A percentile compares a stretch with the other conserved stretches of the same genome.
phyloP scores from a whole-genome alignment of 257 asterid genomes.

The Solanum corneliomulleri region DNA sequence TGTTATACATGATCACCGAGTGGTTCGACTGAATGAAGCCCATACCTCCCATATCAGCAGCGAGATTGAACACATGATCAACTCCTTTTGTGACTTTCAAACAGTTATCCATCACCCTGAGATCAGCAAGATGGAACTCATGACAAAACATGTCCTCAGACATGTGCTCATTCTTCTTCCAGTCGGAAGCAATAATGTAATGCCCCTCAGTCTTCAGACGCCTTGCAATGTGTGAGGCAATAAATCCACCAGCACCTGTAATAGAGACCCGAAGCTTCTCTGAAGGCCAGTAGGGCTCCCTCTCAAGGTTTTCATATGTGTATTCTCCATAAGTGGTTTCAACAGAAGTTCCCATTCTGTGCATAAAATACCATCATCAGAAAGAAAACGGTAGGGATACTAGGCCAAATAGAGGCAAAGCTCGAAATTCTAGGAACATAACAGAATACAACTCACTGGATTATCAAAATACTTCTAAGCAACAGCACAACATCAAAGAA shows the following conservation, averaged over 20 bases:
- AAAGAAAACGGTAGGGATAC: not conserved
- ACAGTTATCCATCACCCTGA: conserved; percentile 93
- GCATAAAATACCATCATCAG: not conserved
- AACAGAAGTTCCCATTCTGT: conserved; percentile 65
- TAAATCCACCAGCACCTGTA: conserved; percentile 87
- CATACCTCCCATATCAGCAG: conserved; percentile 98
- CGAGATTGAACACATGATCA: conserved; percentile 82
- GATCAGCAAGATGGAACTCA: conserved; percentile 86
- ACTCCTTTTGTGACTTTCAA: conserved; percentile 65
- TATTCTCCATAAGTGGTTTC: conserved; percentile 49
- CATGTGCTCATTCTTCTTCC: conserved; percentile 97
- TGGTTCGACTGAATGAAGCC: conserved; percentile 95
- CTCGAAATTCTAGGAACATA: not conserved
- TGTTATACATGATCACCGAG: conserved; percentile 88
- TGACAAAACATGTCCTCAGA: conserved; percentile 87
- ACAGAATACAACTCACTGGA: not conserved
- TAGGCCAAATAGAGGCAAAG: not conserved
- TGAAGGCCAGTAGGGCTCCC: conserved; percentile 82
- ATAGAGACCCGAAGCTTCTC: conserved; percentile 72
- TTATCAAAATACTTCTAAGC: not conserved
- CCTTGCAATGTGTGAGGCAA: conserved; percentile 87
- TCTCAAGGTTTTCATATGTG: conserved; percentile 72
- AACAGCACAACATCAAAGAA: not conserved
- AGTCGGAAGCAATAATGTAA: conserved; percentile 81
- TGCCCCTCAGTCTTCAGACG: conserved; percentile 85